Base-by-base conservation (phyloP, 768 basidiomycete genomes). In the Heimioporus sp. region DNA sequence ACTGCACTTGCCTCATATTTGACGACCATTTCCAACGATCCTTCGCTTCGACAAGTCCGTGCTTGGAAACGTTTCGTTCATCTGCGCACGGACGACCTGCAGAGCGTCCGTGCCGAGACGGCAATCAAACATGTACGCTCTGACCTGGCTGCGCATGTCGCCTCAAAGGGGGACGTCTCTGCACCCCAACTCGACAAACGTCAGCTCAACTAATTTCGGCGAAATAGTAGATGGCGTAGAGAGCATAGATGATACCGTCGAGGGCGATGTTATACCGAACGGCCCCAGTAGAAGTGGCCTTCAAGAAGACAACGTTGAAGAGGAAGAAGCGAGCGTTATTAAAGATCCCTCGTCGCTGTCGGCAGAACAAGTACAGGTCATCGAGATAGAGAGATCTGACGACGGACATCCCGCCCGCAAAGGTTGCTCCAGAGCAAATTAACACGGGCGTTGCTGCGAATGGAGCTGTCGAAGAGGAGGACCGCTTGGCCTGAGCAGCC, bases 71-170 rank as follows among this genome's bases (percentile, higher is more conserved):
- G 86, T 15, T 95, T 95, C 60, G 87, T 94, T 50, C 77, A 84
- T 42, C 90, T 93, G 7, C 80, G 92, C 50, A 87, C 84, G 3
- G 92, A 95, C 62, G 93, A 96, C 68, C 70, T 95, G 46, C 86
- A 94, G 73, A 92, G 90, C 59, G 85, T 86, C 6, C 83, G 92
- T 42, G 84, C 89, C 37, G 91, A 94, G 73, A 78, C 90, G 56
- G 87, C 92, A 4, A 88, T 93, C 71, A 92, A 92, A 73, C 83
- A 90, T 28, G 89, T 91, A 19, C 76, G 90, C 48, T 91, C 88
- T 42, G 92, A 95, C 72, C 74, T 92, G 19, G 90, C 87, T 10
- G 83, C 84, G 11, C 90, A 93, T 63, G 69, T 77, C 48, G 72
- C 80, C 40, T 69, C 74, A n/a, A 73, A 57, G 63, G 49, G 43